Percentiles rank a stretch among this genome's conserved stretches.
Evolutionary conservation across 2,329 filamentous ascomycete species (phyloP).

Genomic region (Arthrobotrys iridis): DNA sequence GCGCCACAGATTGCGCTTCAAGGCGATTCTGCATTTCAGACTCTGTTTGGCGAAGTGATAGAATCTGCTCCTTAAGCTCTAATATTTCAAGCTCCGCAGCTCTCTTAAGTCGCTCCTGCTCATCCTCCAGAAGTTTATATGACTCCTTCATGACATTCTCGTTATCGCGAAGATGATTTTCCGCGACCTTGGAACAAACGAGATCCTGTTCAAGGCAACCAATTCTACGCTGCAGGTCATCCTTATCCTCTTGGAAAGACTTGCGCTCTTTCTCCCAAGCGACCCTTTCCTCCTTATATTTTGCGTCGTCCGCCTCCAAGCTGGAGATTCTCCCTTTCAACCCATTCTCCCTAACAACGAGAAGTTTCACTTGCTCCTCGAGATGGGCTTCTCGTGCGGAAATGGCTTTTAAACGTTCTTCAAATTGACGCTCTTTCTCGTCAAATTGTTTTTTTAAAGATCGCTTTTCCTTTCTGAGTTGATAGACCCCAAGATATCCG

Average conservation of each 20-base stretch:
- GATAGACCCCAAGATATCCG: not conserved
- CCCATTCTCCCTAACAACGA: not conserved
- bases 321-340: not conserved
- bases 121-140: not conserved
- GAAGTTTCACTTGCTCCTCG: not conserved
- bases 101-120: not conserved
- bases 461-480: conserved; percentile 2
- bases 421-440: not conserved
- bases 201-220: not conserved
- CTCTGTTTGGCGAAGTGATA: not conserved
- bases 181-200: not conserved
- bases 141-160: not conserved
- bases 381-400: not conserved
- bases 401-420: not conserved
- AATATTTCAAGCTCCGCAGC: not conserved
- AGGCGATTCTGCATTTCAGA: not conserved
- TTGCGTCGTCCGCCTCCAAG: not conserved
- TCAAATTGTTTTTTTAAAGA: not conserved
- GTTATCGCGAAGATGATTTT: not conserved
- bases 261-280: not conserved
- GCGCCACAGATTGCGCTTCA: not conserved
- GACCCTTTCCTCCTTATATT: not conserved
- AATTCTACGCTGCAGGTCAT: not conserved
- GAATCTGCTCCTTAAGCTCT: not conserved
- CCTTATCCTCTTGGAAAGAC: not conserved